Conservation (phyloP, 495 filamentous ascomycete genomes). For the Lophiostoma macrostomum region DNA sequence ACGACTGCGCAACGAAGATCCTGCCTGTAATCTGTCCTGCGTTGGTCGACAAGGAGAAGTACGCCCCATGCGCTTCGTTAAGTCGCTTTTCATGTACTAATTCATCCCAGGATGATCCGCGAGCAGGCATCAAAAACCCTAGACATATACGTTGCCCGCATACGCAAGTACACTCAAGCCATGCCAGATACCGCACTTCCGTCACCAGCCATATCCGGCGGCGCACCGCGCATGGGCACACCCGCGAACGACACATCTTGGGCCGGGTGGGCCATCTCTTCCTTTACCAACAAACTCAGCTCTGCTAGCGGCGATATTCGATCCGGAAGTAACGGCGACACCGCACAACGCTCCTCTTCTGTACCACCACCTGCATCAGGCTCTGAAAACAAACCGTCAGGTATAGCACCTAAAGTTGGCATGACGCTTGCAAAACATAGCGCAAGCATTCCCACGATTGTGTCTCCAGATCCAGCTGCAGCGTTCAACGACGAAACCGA, state of each 20-base stretch:
- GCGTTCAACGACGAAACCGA: slow-evolving; percentile 52
- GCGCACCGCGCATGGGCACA: slow-evolving; percentile 68
- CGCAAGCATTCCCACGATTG: slow-evolving; percentile 49
- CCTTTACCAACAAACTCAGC: slow-evolving; percentile 92
- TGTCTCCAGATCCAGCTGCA: slow-evolving; percentile 18
- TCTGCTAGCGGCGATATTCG: slow-evolving; percentile 82
- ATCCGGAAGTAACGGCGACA: slow-evolving; percentile 41
- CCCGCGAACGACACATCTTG: slow-evolving; percentile 70
- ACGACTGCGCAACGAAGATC: slow-evolving; percentile 81
- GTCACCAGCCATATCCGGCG: slow-evolving; percentile 40
- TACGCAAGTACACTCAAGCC: slow-evolving; percentile 68
- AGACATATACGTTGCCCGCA: slow-evolving; percentile 80
- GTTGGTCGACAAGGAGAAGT: slow-evolving; percentile 86
- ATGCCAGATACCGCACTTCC: slow-evolving; percentile 79
- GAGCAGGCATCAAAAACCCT: slow-evolving; percentile 89
- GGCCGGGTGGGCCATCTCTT: slow-evolving; percentile 97
- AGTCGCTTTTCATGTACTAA: slow-evolving; percentile 4
- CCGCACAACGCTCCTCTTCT: slow-evolving; percentile 35
- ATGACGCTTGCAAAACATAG: slow-evolving; percentile 38
- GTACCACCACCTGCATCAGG: slow-evolving; percentile 25
- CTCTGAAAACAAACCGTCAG: slow-evolving; percentile 1
- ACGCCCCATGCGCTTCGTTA: slow-evolving; percentile 19
- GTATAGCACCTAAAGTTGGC: not conserved
- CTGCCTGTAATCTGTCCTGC: slow-evolving; percentile 79
- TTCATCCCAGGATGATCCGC: slow-evolving; percentile 59